Evolutionary conservation across 371 early-diverging fungal genomes (phyloP).

Genomic region (Nematocida sp.): DNA sequence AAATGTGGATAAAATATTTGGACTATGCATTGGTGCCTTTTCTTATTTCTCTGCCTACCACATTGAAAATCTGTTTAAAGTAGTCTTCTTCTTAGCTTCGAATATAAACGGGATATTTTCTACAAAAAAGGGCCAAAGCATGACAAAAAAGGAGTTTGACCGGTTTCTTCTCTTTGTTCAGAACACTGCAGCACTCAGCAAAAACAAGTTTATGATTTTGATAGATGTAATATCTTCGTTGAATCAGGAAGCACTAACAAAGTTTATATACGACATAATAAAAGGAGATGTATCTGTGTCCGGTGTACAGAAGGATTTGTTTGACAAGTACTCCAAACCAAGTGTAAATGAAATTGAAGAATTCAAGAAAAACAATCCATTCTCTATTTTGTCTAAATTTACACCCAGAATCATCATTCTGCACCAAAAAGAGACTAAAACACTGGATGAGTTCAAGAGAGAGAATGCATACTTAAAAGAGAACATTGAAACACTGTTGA

Average conservation of each 20-base stretch:
- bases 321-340: slow-evolving; percentile 4
- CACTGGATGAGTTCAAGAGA: slow-evolving; percentile 19
- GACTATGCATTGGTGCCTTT: slow-evolving; percentile 19
- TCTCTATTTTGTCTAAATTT: slow-evolving; percentile 16
- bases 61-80: slow-evolving; percentile 32
- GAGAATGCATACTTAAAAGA: slow-evolving; percentile 41
- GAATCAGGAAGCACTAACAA: slow-evolving; percentile 25
- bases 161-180: slow-evolving; percentile 48
- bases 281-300: slow-evolving; percentile 30
- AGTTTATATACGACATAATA: slow-evolving; percentile 30
- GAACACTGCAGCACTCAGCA: slow-evolving; percentile 33
- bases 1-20: slow-evolving; percentile 34
- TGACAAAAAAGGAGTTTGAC: slow-evolving; percentile 38
- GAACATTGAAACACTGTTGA: slow-evolving; percentile 37
- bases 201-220: slow-evolving; percentile 41
- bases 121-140: slow-evolving; percentile 22
- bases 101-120: slow-evolving; percentile 49
- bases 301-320: slow-evolving; percentile 26
- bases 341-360: slow-evolving; percentile 47
- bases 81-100: slow-evolving; percentile 21
- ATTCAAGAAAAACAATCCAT: slow-evolving; percentile 36
- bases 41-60: slow-evolving; percentile 17
- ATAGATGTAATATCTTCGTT: slow-evolving; percentile 34
- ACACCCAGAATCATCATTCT: slow-evolving; percentile 27
- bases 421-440: slow-evolving; percentile 36